Base-by-base conservation (phyloP, 768 basidiomycete species). In the Xerocomellus intermedius region DNA sequence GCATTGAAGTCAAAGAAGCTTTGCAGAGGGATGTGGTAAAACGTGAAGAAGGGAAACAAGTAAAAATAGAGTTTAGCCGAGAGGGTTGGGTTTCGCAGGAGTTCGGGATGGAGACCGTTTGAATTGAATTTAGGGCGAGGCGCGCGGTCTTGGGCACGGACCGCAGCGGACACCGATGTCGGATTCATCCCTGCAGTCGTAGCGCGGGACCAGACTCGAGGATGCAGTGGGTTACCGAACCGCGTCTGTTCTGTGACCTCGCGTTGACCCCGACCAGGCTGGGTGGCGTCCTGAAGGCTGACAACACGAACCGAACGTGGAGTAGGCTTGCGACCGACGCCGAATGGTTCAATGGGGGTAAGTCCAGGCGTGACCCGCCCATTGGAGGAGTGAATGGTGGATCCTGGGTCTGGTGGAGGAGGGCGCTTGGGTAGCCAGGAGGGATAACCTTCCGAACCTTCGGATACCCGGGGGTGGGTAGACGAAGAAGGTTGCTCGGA, bases 1-100 rank as follows among this genome's bases (percentile, higher is more conserved):
- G 86, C 84, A 69, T 94, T 94, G 70, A 94, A 92, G 66, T 96
- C 94, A 69, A 95, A 85, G 66, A 88, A 94, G 1, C 87, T 84
- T 69, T 94, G 91, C 9, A 90, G 68, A 24, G 84, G 83, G 38
- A 91, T 73, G 65, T 91, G 86, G 19, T 82, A 83, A 68, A 92
- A 83, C 7, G 83, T 79, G 58, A 91, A 69, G 16, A 91, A 38
- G n/a, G 87, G 88, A 67, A 82, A 84, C 33, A 87, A 65, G 64
- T 82, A 85, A 71, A 83, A 92, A 69, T 85, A 84, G 43, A 87
- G 63, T 59, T 74, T 81, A 60, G 80, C 79, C 55, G 69, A 72
- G 63, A 69, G 64, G 22, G 81, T 81, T 3, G 87, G 87, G 65
- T 78, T 83, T 58, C 81, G 80, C 53, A 91, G 65, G 28, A 89